These are phyloP conservation scores for Monosporascus sp. DNA, from an alignment of 2,329 filamentous ascomycete species.

Conservation along the genomic window DNA sequence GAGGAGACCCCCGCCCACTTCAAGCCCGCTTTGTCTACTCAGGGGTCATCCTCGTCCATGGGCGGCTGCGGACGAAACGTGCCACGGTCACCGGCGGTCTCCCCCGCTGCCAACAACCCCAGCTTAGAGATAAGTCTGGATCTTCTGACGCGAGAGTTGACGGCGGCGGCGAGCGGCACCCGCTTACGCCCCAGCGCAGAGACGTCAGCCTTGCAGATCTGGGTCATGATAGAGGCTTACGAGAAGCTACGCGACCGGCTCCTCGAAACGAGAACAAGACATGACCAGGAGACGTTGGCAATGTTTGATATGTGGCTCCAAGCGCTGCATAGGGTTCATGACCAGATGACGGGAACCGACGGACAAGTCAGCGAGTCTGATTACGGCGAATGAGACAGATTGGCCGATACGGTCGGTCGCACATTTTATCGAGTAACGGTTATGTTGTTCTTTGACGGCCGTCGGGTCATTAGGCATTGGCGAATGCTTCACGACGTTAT, in stretches of 20 bases:
- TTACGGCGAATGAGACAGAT: constrained; percentile 21
- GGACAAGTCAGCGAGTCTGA: constrained; percentile 28
- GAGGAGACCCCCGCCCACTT: constrained; percentile 44
- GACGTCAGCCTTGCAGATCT: constrained; percentile 44
- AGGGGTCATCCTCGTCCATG: constrained; percentile 28
- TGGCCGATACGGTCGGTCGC: neutral
- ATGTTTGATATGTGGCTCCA: constrained; percentile 49
- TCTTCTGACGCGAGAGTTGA: constrained; percentile 45
- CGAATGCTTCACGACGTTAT: too few relatives aligned
- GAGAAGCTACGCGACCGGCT: constrained; percentile 47
- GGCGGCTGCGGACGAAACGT: constrained; percentile 6
- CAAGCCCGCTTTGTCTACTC: constrained; percentile 38
- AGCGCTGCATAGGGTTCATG: constrained; percentile 44
- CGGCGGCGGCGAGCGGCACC: constrained; percentile 31
- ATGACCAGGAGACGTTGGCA: constrained; percentile 29
- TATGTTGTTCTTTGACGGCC: too few relatives aligned
- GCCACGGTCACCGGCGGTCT: constrained; percentile 1
- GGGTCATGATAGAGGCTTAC: constrained; percentile 56
- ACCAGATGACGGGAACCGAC: constrained; percentile 27
- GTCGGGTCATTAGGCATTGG: too few relatives aligned
- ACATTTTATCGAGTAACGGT: neutral
- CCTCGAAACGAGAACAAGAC: constrained; percentile 23
- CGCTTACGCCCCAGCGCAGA: constrained; percentile 22
- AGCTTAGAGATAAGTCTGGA: constrained; percentile 47
- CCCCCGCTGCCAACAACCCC: constrained; percentile 27